Conservation (phyloP, 495 filamentous ascomycete species). For the Aspergillus bridgeri region DNA sequence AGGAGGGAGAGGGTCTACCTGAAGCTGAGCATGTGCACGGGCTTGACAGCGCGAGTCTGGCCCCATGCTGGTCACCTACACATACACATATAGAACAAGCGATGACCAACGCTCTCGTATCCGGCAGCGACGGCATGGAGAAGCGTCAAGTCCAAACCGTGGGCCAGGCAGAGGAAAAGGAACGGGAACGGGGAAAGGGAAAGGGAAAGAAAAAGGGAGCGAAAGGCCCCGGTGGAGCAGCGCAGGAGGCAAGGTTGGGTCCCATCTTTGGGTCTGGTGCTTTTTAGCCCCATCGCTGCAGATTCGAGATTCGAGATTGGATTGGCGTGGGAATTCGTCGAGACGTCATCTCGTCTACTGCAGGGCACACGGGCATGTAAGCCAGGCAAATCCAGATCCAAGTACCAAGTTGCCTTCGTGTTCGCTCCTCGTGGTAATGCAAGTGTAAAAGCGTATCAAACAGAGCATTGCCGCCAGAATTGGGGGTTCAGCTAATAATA, state of each 20-base stretch:
- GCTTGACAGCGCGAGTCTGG: slow-evolving; percentile 39
- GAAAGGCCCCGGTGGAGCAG: background rate
- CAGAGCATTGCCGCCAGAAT: background rate
- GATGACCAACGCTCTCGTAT: slow-evolving; percentile 6
- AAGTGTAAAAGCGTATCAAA: background rate
- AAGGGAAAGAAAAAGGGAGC: too few species aligned
- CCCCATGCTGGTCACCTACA: slow-evolving; percentile 38
- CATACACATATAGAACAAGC: background rate
- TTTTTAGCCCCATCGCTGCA: background rate
- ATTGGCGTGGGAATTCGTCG: too few species aligned
- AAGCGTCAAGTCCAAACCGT: too few species aligned
- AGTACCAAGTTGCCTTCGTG: background rate
- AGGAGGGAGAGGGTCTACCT: slow-evolving; percentile 15
- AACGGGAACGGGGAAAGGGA: background rate
- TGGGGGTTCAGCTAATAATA: background rate
- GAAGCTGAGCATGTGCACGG: slow-evolving; percentile 30
- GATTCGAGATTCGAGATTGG: too few species aligned
- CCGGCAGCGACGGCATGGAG: slow-evolving; percentile 1
- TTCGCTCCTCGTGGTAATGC: background rate
- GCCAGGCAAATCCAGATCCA: too few species aligned
- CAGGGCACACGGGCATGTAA: too few species aligned
- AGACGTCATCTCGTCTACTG: too few species aligned
- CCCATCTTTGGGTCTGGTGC: too few species aligned
- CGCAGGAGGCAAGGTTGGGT: background rate
- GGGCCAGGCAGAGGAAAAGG: background rate